phyloP scores from a whole-genome alignment of 176 grass and related monocot genomes.

The Neostapfia colusana region DNA sequence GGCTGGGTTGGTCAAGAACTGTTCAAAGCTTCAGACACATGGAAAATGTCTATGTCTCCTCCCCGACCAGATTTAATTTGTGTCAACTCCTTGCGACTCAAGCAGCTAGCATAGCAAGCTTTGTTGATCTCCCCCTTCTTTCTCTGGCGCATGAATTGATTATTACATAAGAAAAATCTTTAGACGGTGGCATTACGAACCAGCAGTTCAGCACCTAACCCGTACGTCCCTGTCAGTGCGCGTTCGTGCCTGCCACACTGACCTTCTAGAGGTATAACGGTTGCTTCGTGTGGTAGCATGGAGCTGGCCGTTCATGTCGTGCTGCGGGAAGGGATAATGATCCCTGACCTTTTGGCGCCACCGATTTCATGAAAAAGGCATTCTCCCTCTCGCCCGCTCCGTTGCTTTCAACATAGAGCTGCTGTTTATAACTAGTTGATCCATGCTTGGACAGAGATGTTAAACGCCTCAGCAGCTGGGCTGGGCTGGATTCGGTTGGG shows the following conservation, averaged over 20 bases:
- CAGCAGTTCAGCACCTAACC: background rate
- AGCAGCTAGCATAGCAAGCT: background rate
- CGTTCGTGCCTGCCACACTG: background rate
- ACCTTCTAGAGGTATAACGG: slow-evolving; percentile 17
- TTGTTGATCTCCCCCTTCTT: too few relatives aligned
- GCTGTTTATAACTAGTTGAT: too few relatives aligned
- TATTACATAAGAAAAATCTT: background rate
- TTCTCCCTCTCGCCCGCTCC: too few relatives aligned
- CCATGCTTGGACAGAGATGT: too few relatives aligned
- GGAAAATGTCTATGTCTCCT: background rate
- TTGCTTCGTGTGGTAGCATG: too few relatives aligned
- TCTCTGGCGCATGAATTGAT: background rate
- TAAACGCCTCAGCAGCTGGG: too few relatives aligned
- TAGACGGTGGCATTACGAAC: too few relatives aligned
- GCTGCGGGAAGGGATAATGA: background rate
- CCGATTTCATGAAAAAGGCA: background rate
- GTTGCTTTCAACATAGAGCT: too few relatives aligned
- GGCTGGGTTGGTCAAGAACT: slow-evolving; percentile 27
- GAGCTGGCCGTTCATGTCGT: background rate
- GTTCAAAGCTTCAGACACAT: slow-evolving; percentile 13
- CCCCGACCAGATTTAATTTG: slow-evolving; percentile 8
- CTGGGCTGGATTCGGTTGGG: too few relatives aligned
- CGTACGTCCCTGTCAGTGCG: background rate
- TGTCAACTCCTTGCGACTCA: slow-evolving; percentile 23
- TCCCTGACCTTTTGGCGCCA: background rate